A percentile compares a stretch with the other conserved stretches of the same genome.
Evolutionary conservation across 2,329 filamentous ascomycete genomes (phyloP).

Genomic region (Diaporthe sp.): DNA sequence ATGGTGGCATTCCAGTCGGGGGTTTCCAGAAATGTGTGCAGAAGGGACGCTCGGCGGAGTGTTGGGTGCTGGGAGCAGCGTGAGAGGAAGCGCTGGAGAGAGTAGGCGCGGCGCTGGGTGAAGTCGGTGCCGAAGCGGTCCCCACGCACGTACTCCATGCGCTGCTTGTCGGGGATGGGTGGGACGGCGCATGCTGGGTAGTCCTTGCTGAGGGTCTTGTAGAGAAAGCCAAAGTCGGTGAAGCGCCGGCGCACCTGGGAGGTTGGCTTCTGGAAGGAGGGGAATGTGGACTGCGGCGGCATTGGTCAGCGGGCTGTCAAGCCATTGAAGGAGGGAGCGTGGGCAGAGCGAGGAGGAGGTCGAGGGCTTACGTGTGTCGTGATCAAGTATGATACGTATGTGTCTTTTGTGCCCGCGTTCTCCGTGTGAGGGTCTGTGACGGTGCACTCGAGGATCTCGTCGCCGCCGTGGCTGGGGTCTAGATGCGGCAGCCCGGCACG

Average conservation of each 20-base stretch:
- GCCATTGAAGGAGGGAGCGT: not conserved
- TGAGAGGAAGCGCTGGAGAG: conserved; percentile 89
- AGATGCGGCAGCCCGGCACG: conserved; percentile 61
- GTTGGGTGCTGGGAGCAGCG: conserved; percentile 90
- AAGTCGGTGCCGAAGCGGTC: conserved; percentile 96
- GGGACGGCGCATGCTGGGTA: conserved; percentile 94
- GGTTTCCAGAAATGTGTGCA: conserved; percentile 92
- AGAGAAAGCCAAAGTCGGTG: conserved; percentile 97
- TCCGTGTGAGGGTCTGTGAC: conserved; percentile 91
- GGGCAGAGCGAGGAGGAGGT: not conserved
- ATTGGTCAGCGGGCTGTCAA: not conserved
- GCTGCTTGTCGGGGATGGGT: conserved; percentile 96
- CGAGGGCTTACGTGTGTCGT: conserved; percentile 77
- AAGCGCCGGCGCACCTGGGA: conserved; percentile 89
- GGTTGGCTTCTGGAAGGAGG: conserved; percentile 85
- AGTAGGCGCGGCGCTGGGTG: conserved; percentile 87
- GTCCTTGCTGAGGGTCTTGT: conserved; percentile 87
- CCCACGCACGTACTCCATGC: conserved; percentile 97
- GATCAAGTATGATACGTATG: conserved; percentile 95
- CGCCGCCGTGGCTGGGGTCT: conserved; percentile 72
- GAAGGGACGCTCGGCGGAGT: conserved; percentile 82
- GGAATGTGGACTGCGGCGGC: conserved; percentile 81
- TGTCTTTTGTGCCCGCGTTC: conserved; percentile 95
- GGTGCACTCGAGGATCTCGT: conserved; percentile 83
- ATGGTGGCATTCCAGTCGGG: conserved; percentile 97